Conservation (phyloP, 2,329 filamentous ascomycete genomes). For the Thermomyces lanuginosus region DNA sequence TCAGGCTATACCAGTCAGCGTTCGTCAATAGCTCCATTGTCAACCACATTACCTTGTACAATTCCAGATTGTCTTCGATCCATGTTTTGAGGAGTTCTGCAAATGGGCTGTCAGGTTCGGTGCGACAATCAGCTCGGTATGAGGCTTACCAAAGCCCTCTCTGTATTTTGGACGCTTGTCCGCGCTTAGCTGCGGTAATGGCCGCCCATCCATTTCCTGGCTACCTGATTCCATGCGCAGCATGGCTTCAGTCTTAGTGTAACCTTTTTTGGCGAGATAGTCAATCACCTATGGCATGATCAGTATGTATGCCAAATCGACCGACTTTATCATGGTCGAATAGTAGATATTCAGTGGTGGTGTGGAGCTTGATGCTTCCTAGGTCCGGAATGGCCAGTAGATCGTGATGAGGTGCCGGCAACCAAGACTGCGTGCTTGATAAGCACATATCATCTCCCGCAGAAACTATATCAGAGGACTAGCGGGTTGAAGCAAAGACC, state of each 20-base stretch:
- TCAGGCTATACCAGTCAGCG: conserved; percentile 46
- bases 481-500: too few relatives aligned
- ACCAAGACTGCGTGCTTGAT: too few relatives aligned
- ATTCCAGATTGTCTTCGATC: conserved; percentile 80
- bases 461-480: too few relatives aligned
- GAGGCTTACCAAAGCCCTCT: conserved; percentile 45
- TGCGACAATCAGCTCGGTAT: not conserved
- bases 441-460: too few relatives aligned
- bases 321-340: too few relatives aligned
- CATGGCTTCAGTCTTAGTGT: conserved; percentile 79
- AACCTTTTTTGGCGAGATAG: conserved; percentile 89
- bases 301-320: too few relatives aligned
- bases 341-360: too few relatives aligned
- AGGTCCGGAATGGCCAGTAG: conserved; percentile 1
- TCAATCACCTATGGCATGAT: conserved; percentile 57
- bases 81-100: conserved; percentile 56
- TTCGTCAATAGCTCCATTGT: not conserved
- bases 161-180: conserved; percentile 66
- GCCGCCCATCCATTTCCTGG: conserved; percentile 63
- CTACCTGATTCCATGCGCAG: conserved; percentile 80
- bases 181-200: conserved; percentile 48
- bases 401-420: too few relatives aligned
- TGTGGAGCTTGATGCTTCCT: too few relatives aligned
- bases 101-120: conserved; percentile 5
- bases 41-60: conserved; percentile 57